Evolutionary conservation across 2,329 filamentous ascomycete species (phyloP).

Genomic region (Fusarium sp.): DNA sequence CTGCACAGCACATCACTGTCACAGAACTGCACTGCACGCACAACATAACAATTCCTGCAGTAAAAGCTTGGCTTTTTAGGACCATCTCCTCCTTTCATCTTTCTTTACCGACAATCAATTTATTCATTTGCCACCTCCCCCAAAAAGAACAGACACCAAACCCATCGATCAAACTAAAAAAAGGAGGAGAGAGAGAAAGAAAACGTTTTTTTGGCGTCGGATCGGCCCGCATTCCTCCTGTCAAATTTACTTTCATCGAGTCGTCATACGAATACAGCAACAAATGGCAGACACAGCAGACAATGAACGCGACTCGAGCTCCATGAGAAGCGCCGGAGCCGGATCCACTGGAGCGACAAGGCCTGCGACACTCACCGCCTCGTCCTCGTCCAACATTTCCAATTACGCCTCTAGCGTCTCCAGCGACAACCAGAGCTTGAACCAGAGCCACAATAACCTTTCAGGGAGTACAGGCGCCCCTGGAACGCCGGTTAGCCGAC

Average conservation of each 20-base stretch:
- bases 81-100: neutral
- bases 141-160: neutral
- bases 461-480: constrained; percentile 20
- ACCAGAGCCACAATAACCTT: neutral
- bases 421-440: neutral
- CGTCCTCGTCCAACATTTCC: constrained; percentile 2
- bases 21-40: neutral
- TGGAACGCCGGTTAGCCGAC: constrained; percentile 37
- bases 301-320: neutral
- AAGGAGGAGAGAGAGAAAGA: neutral
- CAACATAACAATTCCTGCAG: neutral
- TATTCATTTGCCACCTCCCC: neutral
- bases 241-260: neutral
- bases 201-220: neutral
- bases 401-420: constrained; percentile 8
- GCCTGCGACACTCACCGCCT: neutral
- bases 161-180: neutral
- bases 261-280: neutral
- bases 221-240: neutral
- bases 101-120: neutral
- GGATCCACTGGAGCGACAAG: neutral
- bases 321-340: neutral
- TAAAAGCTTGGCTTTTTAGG: neutral
- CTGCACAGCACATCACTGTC: neutral
- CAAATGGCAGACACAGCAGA: constrained; percentile 1